These are phyloP conservation scores for Agaricales sp. DNA, from an alignment of 1,284 basidiomycete genomes.

Conservation along the genomic window DNA sequence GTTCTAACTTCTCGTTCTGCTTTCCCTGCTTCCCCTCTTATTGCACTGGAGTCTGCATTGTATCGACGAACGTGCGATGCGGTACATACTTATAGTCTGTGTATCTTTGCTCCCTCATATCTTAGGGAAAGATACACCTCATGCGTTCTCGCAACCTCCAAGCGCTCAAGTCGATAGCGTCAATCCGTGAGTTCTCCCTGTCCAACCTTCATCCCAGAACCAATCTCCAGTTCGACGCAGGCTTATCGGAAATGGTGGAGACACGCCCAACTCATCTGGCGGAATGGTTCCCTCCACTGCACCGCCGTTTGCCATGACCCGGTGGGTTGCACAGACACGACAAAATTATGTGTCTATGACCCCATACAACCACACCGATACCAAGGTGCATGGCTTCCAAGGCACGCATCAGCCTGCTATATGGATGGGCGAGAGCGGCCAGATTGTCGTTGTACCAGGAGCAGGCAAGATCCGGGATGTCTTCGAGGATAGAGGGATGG, in stretches of 20 bases:
- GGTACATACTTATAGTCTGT: no score
- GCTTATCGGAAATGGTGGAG: constrained; percentile 64
- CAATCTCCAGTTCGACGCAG: constrained; percentile 14
- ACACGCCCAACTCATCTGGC: constrained; percentile 57
- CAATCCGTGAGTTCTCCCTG: neutral
- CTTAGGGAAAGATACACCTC: neutral
- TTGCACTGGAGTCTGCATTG: no score
- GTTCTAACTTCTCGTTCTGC: no score
- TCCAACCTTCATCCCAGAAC: neutral
- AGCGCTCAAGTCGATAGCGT: neutral
- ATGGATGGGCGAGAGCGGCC: constrained; percentile 84
- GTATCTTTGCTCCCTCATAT: neutral
- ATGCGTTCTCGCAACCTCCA: neutral
- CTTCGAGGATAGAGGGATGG: constrained; percentile 55
- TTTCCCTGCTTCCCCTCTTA: no score
- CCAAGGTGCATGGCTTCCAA: constrained; percentile 61
- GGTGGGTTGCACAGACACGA: constrained; percentile 69
- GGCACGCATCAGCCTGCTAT: constrained; percentile 80
- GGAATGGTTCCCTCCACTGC: constrained; percentile 65
- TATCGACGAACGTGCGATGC: no score
- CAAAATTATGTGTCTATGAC: constrained; percentile 68
- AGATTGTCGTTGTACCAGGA: constrained; percentile 56
- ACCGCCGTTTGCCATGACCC: constrained; percentile 76
- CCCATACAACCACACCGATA: constrained; percentile 67
- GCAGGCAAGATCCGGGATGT: constrained; percentile 29